Conservation (phyloP, 106 monocot species). For the Cymbidium sinense region DNA sequence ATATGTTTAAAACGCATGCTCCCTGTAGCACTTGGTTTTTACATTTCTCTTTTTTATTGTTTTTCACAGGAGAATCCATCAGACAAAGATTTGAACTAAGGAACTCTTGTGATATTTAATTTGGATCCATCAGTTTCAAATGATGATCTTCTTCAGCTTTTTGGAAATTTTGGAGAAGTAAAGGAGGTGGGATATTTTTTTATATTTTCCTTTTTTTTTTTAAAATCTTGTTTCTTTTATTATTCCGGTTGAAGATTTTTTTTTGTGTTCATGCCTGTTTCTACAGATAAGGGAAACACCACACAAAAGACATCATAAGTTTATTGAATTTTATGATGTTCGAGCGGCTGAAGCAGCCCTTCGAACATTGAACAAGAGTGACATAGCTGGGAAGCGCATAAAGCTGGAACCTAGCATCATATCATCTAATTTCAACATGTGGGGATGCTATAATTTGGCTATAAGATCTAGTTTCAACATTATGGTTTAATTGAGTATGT, state of each 20-base stretch:
- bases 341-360: conserved; percentile 87
- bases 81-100: conserved; percentile 92
- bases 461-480: no score
- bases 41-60: background rate
- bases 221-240: background rate
- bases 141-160: conserved; percentile 71
- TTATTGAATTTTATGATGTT: conserved; percentile 91
- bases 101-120: conserved; percentile 91
- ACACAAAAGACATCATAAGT: conserved; percentile 81
- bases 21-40: background rate
- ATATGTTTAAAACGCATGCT: background rate
- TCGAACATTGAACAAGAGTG: conserved; percentile 65
- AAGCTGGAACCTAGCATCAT: conserved; percentile 91
- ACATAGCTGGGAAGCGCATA: conserved; percentile 88
- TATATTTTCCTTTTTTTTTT: background rate
- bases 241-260: background rate
- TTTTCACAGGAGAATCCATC: conserved; percentile 76
- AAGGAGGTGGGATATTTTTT: conserved; percentile 58
- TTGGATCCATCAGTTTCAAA: conserved; percentile 89
- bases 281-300: conserved; percentile 88
- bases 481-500: no score
- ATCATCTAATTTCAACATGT: no score
- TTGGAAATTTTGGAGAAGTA: conserved; percentile 86
- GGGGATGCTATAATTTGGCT: no score
- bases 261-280: background rate